Percentiles rank a stretch among this genome's conserved stretches.
phyloP scores from a whole-genome alignment of 2,329 filamentous ascomycete genomes.

The Diaporthe eres region DNA sequence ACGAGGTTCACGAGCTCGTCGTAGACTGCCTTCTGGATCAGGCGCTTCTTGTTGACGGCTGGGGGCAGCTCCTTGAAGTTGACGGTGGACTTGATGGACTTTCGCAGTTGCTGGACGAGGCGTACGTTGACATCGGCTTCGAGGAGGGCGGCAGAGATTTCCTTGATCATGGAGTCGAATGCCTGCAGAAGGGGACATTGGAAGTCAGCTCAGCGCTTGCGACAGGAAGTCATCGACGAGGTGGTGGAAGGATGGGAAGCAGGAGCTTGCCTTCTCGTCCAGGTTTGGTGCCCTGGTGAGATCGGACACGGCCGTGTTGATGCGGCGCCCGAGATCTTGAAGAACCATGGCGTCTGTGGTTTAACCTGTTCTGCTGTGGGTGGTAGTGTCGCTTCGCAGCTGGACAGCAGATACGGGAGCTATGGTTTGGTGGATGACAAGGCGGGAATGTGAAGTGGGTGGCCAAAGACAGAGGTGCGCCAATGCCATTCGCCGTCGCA shows the following conservation, averaged over 20 bases:
- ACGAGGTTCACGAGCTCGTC: constrained; percentile 97
- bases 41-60: constrained; percentile 96
- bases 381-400: constrained; percentile 16
- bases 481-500: constrained; percentile 4
- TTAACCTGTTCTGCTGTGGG: constrained; percentile 17
- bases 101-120: constrained; percentile 90
- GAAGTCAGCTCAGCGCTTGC: constrained; percentile 51
- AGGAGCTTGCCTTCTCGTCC: constrained; percentile 84
- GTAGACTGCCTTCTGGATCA: constrained; percentile 98
- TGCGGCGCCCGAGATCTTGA: constrained; percentile 97
- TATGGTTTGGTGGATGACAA: background rate
- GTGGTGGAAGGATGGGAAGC: background rate
- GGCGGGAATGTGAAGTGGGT: background rate
- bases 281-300: constrained; percentile 92
- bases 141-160: constrained; percentile 94
- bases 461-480: constrained; percentile 23
- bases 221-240: constrained; percentile 5
- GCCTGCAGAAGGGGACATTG: constrained; percentile 66
- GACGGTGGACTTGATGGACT: constrained; percentile 90
- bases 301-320: constrained; percentile 96
- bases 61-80: constrained; percentile 95
- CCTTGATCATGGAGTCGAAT: constrained; percentile 98
- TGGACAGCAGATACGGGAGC: constrained; percentile 21
- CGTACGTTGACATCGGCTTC: constrained; percentile 98
- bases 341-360: constrained; percentile 81